Percentiles rank a stretch among this genome's conserved stretches.
Evolutionary conservation across 345 rosid genomes (phyloP).

Genomic region (Dimocarpus longan): DNA sequence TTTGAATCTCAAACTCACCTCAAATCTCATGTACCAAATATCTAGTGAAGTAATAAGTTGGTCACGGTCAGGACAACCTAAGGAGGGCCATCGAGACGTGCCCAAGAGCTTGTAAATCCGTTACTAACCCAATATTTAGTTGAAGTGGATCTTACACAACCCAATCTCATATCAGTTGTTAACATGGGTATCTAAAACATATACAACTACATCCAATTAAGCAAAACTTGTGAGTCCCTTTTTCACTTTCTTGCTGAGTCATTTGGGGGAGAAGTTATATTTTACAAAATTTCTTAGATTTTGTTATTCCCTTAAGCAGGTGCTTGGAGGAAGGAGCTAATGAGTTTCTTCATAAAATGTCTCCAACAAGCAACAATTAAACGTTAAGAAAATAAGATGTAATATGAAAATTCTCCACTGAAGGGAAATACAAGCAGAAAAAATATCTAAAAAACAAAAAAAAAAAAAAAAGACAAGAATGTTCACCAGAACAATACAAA

Average conservation of each 20-base stretch:
- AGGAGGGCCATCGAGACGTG: no score
- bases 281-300: neutral
- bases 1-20: no score
- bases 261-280: neutral
- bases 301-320: constrained; percentile 15
- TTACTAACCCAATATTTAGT: neutral
- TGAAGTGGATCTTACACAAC: neutral
- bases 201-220: constrained; percentile 1
- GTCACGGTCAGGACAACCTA: neutral
- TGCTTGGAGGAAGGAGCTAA: constrained; percentile 34
- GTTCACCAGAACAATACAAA: neutral
- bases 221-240: constrained; percentile 13
- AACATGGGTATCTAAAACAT: neutral
- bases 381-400: constrained; percentile 21
- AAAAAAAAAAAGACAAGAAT: no score
- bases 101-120: neutral
- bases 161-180: neutral
- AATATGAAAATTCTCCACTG: neutral
- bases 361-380: constrained; percentile 9
- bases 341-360: constrained; percentile 22
- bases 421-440: neutral
- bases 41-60: neutral
- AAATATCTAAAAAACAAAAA: neutral
- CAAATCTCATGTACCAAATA: no score
- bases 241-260: neutral